Percentiles rank a stretch among this genome's conserved stretches.
These are phyloP conservation scores for Physocladia obscura DNA, from an alignment of 192 early-diverging fungal genomes.

Conservation along the genomic window DNA sequence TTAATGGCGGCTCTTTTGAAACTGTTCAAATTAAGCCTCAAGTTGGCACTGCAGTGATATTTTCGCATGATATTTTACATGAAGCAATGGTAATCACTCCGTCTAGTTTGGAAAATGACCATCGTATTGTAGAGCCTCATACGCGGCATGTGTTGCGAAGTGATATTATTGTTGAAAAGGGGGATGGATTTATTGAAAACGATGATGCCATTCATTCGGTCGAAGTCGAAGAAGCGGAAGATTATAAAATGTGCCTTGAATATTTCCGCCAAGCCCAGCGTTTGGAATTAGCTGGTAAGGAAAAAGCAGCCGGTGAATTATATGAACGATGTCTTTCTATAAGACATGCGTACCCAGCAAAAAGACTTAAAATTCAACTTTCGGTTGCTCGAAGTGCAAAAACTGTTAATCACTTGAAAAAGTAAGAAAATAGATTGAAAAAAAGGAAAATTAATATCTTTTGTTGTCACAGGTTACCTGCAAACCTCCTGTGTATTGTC, in stretches of 20 bases:
- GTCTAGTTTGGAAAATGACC: neutral
- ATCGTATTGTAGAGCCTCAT: too few species aligned
- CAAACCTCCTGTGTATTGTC: too few species aligned
- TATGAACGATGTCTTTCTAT: too few species aligned
- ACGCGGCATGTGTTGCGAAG: neutral
- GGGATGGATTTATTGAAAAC: neutral
- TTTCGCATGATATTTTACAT: neutral
- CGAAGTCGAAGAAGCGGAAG: neutral
- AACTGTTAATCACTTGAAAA: too few species aligned
- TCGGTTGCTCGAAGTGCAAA: too few species aligned
- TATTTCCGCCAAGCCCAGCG: slow-evolving; percentile 11
- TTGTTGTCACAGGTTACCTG: too few species aligned
- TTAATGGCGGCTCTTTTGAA: neutral
- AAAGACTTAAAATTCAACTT: too few species aligned
- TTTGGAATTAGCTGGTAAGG: neutral
- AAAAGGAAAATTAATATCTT: too few species aligned
- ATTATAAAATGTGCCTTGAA: slow-evolving; percentile 1
- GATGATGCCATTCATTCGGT: too few species aligned
- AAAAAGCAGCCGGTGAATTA: neutral
- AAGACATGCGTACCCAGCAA: too few species aligned
- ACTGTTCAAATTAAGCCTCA: neutral
- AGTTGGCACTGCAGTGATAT: neutral
- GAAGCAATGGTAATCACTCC: neutral
- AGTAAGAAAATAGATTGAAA: too few species aligned
- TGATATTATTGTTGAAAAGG: neutral